Conservation (phyloP, 2,329 filamentous ascomycete genomes). For the Ophiostoma sp. region DNA sequence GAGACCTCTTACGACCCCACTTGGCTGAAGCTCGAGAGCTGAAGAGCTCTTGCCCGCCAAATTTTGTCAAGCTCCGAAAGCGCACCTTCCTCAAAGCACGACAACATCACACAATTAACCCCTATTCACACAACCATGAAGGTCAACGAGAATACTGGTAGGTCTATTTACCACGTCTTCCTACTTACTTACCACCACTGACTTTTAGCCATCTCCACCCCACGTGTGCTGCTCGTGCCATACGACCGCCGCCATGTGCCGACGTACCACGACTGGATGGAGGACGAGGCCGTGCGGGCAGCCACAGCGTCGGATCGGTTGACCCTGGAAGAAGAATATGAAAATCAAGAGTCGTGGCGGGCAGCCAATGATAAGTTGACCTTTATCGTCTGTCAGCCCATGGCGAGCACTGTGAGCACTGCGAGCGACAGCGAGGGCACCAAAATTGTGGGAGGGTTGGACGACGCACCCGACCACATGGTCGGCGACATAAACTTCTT, state of each 20-base stretch:
- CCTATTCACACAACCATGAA: conserved; percentile 21
- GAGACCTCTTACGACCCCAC: not conserved
- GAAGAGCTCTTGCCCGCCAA: not conserved
- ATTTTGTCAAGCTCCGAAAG: not conserved
- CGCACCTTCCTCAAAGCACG: not conserved
- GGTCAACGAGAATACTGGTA: conserved; percentile 41
- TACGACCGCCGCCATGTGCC: conserved; percentile 80
- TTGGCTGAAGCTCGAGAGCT: not conserved
- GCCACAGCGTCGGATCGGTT: conserved; percentile 87
- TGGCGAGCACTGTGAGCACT: not conserved
- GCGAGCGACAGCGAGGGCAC: not conserved
- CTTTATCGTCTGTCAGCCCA: conserved; percentile 74
- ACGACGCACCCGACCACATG: conserved; percentile 61
- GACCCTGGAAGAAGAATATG: conserved; percentile 77
- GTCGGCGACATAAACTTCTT: conserved; percentile 82
- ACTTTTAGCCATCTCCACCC: conserved; percentile 64
- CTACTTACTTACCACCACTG: not conserved
- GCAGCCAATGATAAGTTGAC: conserved; percentile 82
- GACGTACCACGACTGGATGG: conserved; percentile 89
- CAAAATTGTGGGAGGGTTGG: conserved; percentile 35
- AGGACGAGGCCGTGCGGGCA: conserved; percentile 76
- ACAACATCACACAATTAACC: not conserved
- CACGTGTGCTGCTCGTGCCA: conserved; percentile 72
- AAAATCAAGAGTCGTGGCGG: conserved; percentile 89
- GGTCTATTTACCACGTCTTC: not conserved